phyloP scores from a whole-genome alignment of 495 filamentous ascomycete genomes.

The Podospora appendiculata region DNA sequence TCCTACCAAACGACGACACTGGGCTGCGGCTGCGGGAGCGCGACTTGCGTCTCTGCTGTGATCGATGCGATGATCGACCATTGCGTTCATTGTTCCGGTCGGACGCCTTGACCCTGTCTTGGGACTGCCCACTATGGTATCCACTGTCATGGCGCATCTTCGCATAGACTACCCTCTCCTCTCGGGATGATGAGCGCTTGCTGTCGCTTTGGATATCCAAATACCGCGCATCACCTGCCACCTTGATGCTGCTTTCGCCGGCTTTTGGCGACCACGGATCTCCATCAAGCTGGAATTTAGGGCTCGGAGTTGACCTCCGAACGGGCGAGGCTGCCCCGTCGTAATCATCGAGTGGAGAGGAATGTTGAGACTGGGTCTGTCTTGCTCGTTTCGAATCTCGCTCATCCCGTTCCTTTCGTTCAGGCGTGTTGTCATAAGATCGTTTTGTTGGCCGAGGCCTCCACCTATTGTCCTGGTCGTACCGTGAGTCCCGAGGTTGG shows the following conservation, averaged over 20 bases:
- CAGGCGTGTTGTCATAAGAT: slow-evolving; percentile 5
- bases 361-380: neutral
- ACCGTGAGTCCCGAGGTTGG: neutral
- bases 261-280: slow-evolving; percentile 22
- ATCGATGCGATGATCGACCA: slow-evolving; percentile 1
- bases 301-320: slow-evolving; percentile 4
- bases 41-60: slow-evolving; percentile 7
- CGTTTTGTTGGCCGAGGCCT: slow-evolving; percentile 11
- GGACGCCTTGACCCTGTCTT: slow-evolving; percentile 3
- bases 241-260: slow-evolving; percentile 9
- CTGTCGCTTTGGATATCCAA: slow-evolving; percentile 2
- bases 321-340: neutral
- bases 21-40: slow-evolving; percentile 8
- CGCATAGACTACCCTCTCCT: slow-evolving; percentile 8
- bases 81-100: slow-evolving; percentile 6
- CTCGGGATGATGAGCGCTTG: slow-evolving; percentile 4
- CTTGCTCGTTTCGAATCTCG: slow-evolving; percentile 12
- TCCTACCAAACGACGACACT: slow-evolving; percentile 2
- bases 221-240: slow-evolving; percentile 2
- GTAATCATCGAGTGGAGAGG: neutral
- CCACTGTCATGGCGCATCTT: slow-evolving; percentile 24
- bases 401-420: neutral
- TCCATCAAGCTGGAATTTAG: slow-evolving; percentile 1
- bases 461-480: neutral
- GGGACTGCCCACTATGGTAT: slow-evolving; percentile 23